A percentile compares a stretch with the other conserved stretches of the same genome.
Evolutionary conservation across 2,329 filamentous ascomycete genomes (phyloP).

Genomic region (Paracamarosporium sp.): DNA sequence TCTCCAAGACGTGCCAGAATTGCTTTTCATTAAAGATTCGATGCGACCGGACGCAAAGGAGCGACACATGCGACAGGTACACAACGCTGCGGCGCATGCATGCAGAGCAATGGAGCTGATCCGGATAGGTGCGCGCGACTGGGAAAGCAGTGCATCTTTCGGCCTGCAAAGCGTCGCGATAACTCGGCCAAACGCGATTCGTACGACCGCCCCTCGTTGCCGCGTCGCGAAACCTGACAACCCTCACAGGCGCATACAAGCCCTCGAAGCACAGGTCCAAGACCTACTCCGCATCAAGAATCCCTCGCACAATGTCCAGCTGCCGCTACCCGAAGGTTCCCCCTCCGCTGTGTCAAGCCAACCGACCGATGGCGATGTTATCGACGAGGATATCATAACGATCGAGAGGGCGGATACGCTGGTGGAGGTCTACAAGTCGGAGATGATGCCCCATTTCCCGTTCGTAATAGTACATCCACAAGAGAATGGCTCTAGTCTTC

Average conservation of each 20-base stretch:
- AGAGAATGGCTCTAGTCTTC: slow-evolving; percentile 32
- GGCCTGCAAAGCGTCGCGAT: slow-evolving; percentile 44
- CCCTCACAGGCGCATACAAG: slow-evolving; percentile 40
- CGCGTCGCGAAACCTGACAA: slow-evolving; percentile 1
- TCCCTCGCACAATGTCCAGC: slow-evolving; percentile 24
- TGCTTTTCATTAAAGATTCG: slow-evolving; percentile 40
- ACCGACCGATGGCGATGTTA: slow-evolving; percentile 28
- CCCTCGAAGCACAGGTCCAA: slow-evolving; percentile 44
- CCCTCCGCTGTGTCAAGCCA: slow-evolving; percentile 4
- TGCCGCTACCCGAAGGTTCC: slow-evolving; percentile 24
- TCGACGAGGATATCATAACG: slow-evolving; percentile 36
- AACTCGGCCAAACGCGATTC: slow-evolving; percentile 46
- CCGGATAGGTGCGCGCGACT: slow-evolving; percentile 43
- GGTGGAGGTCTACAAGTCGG: slow-evolving; percentile 40
- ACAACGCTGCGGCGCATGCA: neutral
- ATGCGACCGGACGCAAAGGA: slow-evolving; percentile 35
- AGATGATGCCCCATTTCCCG: slow-evolving; percentile 48
- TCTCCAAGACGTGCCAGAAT: slow-evolving; percentile 43
- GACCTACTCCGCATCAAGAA: slow-evolving; percentile 32
- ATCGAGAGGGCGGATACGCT: slow-evolving; percentile 33
- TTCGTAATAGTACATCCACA: slow-evolving; percentile 42
- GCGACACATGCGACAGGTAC: slow-evolving; percentile 37
- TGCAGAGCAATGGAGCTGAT: neutral
- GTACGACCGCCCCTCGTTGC: slow-evolving; percentile 14
- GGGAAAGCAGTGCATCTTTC: slow-evolving; percentile 45